Evolutionary conservation across 768 basidiomycete species (phyloP).

Genomic region (Arthromyces matolae): DNA sequence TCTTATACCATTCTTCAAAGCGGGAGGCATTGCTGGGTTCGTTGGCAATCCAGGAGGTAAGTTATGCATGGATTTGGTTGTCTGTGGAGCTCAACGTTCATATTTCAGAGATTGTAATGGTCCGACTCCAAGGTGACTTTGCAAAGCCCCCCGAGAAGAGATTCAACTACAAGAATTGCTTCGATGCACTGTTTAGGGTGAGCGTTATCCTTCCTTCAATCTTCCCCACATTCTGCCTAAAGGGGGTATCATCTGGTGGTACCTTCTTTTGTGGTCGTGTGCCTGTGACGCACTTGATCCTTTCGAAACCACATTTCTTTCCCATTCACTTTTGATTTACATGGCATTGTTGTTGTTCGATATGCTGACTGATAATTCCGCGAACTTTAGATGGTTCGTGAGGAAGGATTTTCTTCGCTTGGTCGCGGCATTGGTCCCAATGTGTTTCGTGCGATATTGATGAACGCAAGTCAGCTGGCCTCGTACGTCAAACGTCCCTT

Average conservation of each 20-base stretch:
- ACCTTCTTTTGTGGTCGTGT: slow-evolving; percentile 15
- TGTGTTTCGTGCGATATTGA: slow-evolving; percentile 78
- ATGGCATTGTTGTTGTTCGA: no score
- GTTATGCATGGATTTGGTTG: neutral
- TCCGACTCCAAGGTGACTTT: slow-evolving; percentile 87
- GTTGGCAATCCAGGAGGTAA: slow-evolving; percentile 86
- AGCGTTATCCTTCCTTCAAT: slow-evolving; percentile 36
- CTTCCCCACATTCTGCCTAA: slow-evolving; percentile 10
- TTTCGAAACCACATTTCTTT: neutral
- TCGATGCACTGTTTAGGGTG: slow-evolving; percentile 84
- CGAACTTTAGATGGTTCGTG: slow-evolving; percentile 78
- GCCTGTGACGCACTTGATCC: slow-evolving; percentile 6
- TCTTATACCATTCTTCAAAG: slow-evolving; percentile 37
- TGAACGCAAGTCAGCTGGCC: slow-evolving; percentile 91
- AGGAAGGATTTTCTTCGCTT: slow-evolving; percentile 79
- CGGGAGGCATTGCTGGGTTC: slow-evolving; percentile 81
- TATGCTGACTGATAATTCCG: slow-evolving; percentile 8
- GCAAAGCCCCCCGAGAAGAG: slow-evolving; percentile 85
- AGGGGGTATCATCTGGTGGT: slow-evolving; percentile 10
- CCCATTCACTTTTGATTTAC: neutral
- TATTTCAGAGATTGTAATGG: slow-evolving; percentile 74
- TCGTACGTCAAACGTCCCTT: slow-evolving; percentile 47
- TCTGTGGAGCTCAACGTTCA: neutral
- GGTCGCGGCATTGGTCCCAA: slow-evolving; percentile 79
- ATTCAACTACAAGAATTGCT: slow-evolving; percentile 86